Percentiles rank a stretch among this genome's conserved stretches.
Evolutionary conservation across 495 filamentous ascomycete species (phyloP).

Genomic region (Glarea lozoyensis): DNA sequence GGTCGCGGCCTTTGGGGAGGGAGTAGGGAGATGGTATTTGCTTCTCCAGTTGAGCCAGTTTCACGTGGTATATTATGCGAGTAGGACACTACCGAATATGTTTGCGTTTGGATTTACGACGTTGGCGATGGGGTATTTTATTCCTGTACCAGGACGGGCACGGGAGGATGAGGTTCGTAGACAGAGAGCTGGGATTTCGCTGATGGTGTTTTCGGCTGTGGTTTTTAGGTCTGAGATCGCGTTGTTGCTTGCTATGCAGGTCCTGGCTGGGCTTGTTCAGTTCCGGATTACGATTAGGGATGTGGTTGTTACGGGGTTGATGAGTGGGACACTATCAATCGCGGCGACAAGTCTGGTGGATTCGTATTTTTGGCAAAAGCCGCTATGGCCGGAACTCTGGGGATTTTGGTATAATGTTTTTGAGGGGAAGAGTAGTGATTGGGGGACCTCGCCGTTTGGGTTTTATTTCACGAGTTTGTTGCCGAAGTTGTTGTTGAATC

Average conservation of each 20-base stretch:
- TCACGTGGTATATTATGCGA: slow-evolving; percentile 90
- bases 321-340: slow-evolving; percentile 54
- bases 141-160: slow-evolving; percentile 41
- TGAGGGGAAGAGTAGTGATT: slow-evolving; percentile 63
- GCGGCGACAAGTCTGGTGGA: slow-evolving; percentile 63
- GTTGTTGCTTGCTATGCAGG: slow-evolving; percentile 57
- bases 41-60: slow-evolving; percentile 82
- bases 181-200: slow-evolving; percentile 44
- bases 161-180: slow-evolving; percentile 17
- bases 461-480: slow-evolving; percentile 78
- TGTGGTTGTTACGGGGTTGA: slow-evolving; percentile 59
- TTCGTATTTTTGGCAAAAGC: slow-evolving; percentile 84
- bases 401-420: slow-evolving; percentile 91
- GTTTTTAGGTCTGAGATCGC: slow-evolving; percentile 89
- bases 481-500: slow-evolving; percentile 78
- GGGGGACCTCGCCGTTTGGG: slow-evolving; percentile 78
- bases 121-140: slow-evolving; percentile 57
- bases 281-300: slow-evolving; percentile 45
- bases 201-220: slow-evolving; percentile 74
- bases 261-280: slow-evolving; percentile 46
- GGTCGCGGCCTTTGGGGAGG: slow-evolving; percentile 56
- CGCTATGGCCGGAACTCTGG: slow-evolving; percentile 83
- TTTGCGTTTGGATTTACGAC: slow-evolving; percentile 85
- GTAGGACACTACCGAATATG: slow-evolving; percentile 88
- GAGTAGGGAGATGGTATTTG: slow-evolving; percentile 71